Base-by-base conservation (phyloP, 768 basidiomycete genomes). In the Boletus sensibilis region DNA sequence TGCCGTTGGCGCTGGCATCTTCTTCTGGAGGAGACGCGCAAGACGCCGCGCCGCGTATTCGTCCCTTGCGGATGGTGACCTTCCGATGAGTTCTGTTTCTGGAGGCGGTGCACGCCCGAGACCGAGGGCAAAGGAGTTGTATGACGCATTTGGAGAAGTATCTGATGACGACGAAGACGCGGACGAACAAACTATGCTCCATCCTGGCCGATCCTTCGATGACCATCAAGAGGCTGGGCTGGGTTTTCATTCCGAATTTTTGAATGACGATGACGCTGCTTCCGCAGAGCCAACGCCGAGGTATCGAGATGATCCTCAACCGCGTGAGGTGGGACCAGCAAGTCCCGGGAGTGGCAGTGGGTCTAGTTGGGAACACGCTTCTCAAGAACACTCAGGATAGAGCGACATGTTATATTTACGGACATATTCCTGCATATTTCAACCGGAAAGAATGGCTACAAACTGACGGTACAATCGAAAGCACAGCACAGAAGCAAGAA, bases 91-190 rank as follows among this genome's bases (percentile, higher is more conserved):
- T 48, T 69, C 87, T 5, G 71, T 97, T 31, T 77, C 81, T 20
- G 71, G 78, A 23, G 66, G 75, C 5, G 72, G 76, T 29, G 60
- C 43, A 52, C 62, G 59, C 18, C 49, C 72, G 13, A 64, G 78
- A 23, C 75, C 79, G 37, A 79, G 86, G 48, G 90, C 94, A 48
- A 89, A 89, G 74, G 96, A 98, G 73, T 68, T 99, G 58, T 98
- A 98, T 65, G 94, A 98, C 72, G 95, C 96, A 18, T 98, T 98
- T 73, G 94, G 93, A 35, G 93, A 94, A 66, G 80, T 86, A 27
- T 89, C 87, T 31, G 94, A 92, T 57, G 89, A 92, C 43, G 88
- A 89, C 55, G 89, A 91, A 44, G 86, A 90, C 50, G 85, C 75
- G 14, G 83, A 91, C 64, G 94, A 94, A 67, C 79, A 80, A 59